Conservation (phyloP, 768 basidiomycete species). For the Collybia sordida region DNA sequence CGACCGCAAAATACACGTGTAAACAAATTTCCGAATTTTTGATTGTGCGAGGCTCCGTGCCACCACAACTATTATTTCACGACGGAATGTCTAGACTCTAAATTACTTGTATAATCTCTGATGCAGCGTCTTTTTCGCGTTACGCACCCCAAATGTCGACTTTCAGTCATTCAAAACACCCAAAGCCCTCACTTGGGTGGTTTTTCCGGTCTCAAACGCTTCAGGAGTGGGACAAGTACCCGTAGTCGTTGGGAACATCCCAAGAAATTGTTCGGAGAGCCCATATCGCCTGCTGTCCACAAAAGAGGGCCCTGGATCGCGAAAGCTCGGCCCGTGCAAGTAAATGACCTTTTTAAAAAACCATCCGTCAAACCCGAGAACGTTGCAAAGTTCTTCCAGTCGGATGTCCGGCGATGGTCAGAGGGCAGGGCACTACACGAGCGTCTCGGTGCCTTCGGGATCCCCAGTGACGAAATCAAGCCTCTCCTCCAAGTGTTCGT, state of each 20-base stretch:
- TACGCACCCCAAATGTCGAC: slow-evolving; percentile 15
- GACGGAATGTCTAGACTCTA: not conserved
- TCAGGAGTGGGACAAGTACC: not conserved
- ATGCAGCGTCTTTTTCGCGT: slow-evolving; percentile 16
- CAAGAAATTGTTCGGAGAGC: too few species aligned
- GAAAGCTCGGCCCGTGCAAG: not conserved
- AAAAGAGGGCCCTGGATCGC: not conserved
- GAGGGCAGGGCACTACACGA: slow-evolving; percentile 22
- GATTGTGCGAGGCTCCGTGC: not conserved
- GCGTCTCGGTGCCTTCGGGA: slow-evolving; percentile 50
- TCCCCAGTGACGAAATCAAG: slow-evolving; percentile 35
- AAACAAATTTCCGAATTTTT: slow-evolving; percentile 11
- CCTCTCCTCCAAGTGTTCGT: slow-evolving; percentile 45
- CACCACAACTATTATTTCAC: not conserved
- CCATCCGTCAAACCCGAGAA: slow-evolving; percentile 13
- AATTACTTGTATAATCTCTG: not conserved
- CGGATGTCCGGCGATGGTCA: slow-evolving; percentile 40
- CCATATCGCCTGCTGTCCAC: not conserved
- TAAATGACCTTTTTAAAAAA: not conserved
- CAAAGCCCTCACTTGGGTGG: slow-evolving; percentile 10
- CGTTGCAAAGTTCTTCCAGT: slow-evolving; percentile 31
- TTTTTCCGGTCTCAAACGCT: slow-evolving; percentile 1
- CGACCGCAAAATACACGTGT: slow-evolving; percentile 4
- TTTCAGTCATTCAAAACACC: slow-evolving; percentile 8
- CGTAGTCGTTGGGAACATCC: too few species aligned